Evolutionary conservation across 2,329 filamentous ascomycete genomes (phyloP).

Genomic region (Penicillium sp.): DNA sequence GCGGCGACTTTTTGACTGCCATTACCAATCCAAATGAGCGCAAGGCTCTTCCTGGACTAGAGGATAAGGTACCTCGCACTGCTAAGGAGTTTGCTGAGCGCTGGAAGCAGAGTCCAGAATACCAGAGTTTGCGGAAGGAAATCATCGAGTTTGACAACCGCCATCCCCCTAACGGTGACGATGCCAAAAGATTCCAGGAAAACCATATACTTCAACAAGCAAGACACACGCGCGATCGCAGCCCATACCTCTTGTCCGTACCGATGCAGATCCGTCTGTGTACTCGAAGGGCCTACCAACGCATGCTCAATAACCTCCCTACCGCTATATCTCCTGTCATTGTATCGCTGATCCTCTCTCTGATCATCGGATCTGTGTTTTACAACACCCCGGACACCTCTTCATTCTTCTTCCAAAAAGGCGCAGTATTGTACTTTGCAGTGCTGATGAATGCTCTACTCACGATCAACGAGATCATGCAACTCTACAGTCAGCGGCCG

Average conservation of each 20-base stretch:
- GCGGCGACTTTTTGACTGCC: slow-evolving; percentile 68
- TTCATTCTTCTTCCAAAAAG: slow-evolving; percentile 72
- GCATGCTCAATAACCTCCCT: slow-evolving; percentile 72
- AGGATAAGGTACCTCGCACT: slow-evolving; percentile 63
- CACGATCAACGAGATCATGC: slow-evolving; percentile 42
- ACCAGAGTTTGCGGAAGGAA: slow-evolving; percentile 31
- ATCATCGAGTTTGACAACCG: slow-evolving; percentile 38
- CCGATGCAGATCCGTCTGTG: slow-evolving; percentile 74
- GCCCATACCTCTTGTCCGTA: slow-evolving; percentile 75
- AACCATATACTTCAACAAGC: slow-evolving; percentile 41
- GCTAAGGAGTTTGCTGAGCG: slow-evolving; percentile 64
- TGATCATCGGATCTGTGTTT: slow-evolving; percentile 79
- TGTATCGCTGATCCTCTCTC: slow-evolving; percentile 70
- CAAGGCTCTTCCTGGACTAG: slow-evolving; percentile 57
- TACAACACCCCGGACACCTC: slow-evolving; percentile 69
- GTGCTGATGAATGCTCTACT: slow-evolving; percentile 82
- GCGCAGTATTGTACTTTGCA: slow-evolving; percentile 80
- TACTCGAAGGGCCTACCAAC: slow-evolving; percentile 74
- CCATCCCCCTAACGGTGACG: slow-evolving; percentile 37
- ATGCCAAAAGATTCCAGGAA: slow-evolving; percentile 33
- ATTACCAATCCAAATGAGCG: slow-evolving; percentile 66
- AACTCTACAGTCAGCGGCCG: slow-evolving; percentile 35
- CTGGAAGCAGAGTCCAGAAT: slow-evolving; percentile 40
- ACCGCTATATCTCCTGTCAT: slow-evolving; percentile 65
- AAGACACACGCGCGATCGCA: slow-evolving; percentile 48